A percentile compares a stretch with the other conserved stretches of the same genome.
phyloP scores from a whole-genome alignment of 1,139 yeast species.

The Blastobotrys aristatus region DNA sequence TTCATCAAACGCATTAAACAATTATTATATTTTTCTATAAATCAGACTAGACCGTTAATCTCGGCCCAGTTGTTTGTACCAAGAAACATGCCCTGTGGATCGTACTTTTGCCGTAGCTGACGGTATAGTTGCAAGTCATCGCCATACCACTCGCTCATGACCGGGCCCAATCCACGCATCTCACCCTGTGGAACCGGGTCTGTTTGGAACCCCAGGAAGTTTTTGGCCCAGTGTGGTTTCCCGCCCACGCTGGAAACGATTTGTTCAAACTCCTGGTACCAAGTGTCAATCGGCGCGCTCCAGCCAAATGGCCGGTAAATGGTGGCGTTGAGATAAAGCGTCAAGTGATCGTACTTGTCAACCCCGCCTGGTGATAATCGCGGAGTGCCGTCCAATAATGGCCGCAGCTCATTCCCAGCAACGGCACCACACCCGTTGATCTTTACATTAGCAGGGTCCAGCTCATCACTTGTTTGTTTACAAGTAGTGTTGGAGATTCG shows the following conservation, averaged over 20 bases:
- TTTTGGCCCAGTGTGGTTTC: conserved; percentile 99
- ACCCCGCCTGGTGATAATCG: conserved; percentile 45
- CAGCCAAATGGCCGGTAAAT: conserved; percentile 88
- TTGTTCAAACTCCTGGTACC: conserved; percentile 82
- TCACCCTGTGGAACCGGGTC: conserved; percentile 48
- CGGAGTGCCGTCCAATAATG: conserved; percentile 78
- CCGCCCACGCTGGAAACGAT: conserved; percentile 77
- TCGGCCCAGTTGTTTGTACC: conserved; percentile 65
- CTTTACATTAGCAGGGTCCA: conserved; percentile 14
- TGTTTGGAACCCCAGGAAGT: conserved; percentile 57
- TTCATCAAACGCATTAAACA: no score
- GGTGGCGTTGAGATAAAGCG: conserved; percentile 86
- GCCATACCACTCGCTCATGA: conserved; percentile 77
- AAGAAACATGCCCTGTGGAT: conserved; percentile 77
- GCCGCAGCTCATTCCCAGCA: conserved; percentile 77
- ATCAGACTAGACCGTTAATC: conserved; percentile 76
- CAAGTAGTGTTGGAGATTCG: conserved; percentile 82
- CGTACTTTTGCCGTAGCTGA: conserved; percentile 56
- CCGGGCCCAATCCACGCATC: conserved; percentile 73
- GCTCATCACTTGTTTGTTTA: conserved; percentile 30
- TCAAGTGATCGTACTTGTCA: conserved; percentile 51
- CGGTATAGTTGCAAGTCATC: conserved; percentile 58
- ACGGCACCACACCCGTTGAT: conserved; percentile 53
- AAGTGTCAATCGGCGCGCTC: conserved; percentile 66
- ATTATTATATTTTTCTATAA: no score